Evolutionary conservation across 345 rosid genomes (phyloP).

Genomic region (Boechera divaricarpa): DNA sequence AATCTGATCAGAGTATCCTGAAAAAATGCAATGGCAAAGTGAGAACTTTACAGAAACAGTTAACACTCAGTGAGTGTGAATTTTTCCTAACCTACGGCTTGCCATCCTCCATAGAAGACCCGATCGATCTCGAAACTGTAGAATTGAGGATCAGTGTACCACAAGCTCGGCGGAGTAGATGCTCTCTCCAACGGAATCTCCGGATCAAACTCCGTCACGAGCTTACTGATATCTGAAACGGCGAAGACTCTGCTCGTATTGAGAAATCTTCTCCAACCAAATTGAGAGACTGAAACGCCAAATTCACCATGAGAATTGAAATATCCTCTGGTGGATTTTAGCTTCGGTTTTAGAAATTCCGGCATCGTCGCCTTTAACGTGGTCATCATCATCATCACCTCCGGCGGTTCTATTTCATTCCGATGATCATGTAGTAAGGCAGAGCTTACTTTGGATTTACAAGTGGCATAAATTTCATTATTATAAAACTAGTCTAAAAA

Average conservation of each 20-base stretch:
- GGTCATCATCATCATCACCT: background rate
- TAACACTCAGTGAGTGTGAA: constrained; percentile 3
- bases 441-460: background rate
- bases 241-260: constrained; percentile 22
- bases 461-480: background rate
- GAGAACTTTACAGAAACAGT: constrained; percentile 1
- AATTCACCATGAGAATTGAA: background rate
- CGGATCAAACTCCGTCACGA: constrained; percentile 65
- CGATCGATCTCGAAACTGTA: constrained; percentile 62
- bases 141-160: constrained; percentile 79
- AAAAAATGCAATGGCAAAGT: background rate
- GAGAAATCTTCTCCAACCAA: constrained; percentile 12
- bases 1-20: constrained; percentile 77
- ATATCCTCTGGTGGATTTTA: background rate
- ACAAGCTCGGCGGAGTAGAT: constrained; percentile 75
- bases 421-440: background rate
- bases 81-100: constrained; percentile 64
- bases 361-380: background rate
- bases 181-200: constrained; percentile 72
- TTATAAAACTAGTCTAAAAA: background rate
- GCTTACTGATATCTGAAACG: constrained; percentile 22
- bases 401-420: background rate
- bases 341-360: background rate
- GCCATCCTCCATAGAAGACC: constrained; percentile 88
- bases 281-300: constrained; percentile 14